Evolutionary conservation across 352 stramenopile species (phyloP).

Genomic region (Globisporangium megalacanthum): DNA sequence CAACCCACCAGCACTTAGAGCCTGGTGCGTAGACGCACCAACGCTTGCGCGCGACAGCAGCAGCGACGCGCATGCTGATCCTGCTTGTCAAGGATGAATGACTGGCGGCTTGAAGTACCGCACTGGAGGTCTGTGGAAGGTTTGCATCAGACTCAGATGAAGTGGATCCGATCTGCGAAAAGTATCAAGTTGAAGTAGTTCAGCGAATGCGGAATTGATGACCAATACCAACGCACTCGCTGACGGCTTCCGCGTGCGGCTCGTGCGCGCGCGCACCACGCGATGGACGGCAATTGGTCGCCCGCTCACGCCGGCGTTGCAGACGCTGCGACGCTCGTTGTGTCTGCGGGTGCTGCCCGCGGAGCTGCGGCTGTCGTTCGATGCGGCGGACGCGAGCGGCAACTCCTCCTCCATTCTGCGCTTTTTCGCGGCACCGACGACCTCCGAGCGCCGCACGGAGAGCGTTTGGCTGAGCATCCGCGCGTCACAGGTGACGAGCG

Average conservation of each 20-base stretch:
- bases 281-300: not conserved
- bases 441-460: not conserved
- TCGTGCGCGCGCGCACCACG: conserved; percentile 20
- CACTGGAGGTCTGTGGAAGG: not conserved
- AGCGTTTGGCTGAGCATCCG: conserved; percentile 5
- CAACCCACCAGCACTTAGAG: not conserved
- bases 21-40: conserved; percentile 16
- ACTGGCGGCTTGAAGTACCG: conserved; percentile 1
- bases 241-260: conserved; percentile 27
- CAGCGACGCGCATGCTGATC: conserved; percentile 14
- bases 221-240: not conserved
- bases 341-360: conserved; percentile 15
- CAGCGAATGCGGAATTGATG: not conserved
- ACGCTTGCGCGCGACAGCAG: conserved; percentile 28
- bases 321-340: conserved; percentile 26
- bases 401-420: conserved; percentile 1
- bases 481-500: conserved; percentile 16
- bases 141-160: not conserved
- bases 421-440: conserved; percentile 1
- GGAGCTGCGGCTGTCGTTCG: conserved; percentile 18
- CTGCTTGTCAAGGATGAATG: not conserved
- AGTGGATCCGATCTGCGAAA: not conserved
- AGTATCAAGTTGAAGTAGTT: conserved; percentile 16
- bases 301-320: conserved; percentile 8
- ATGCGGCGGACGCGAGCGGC: not conserved